A percentile compares a stretch with the other conserved stretches of the same genome.
phyloP scores from a whole-genome alignment of 1,284 basidiomycete genomes.

The Cutaneotrichosporon cyanovorans region DNA sequence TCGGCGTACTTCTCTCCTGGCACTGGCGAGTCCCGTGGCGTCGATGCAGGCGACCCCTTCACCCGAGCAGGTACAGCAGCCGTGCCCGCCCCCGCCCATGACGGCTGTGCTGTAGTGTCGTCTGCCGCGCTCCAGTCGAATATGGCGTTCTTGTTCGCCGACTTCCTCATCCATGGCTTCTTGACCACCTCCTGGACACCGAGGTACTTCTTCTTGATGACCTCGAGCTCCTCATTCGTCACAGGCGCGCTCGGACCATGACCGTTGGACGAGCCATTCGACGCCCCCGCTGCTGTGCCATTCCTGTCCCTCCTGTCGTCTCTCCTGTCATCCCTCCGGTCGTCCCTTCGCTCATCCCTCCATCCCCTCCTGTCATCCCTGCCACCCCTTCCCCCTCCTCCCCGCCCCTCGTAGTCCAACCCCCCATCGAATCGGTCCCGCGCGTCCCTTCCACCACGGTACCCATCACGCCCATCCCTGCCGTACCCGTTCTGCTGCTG shows the following conservation, averaged over 20 bases:
- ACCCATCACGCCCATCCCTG: slow-evolving; percentile 10
- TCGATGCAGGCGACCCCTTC: background rate
- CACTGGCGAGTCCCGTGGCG: slow-evolving; percentile 8
- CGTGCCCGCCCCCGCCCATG: slow-evolving; percentile 2
- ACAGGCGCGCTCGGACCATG: too few relatives aligned
- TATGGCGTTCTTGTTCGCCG: slow-evolving; percentile 85
- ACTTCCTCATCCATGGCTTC: slow-evolving; percentile 86
- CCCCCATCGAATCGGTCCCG: too few relatives aligned
- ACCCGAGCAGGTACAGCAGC: background rate
- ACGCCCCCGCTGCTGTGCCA: background rate
- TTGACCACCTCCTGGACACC: slow-evolving; percentile 64
- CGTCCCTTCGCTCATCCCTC: slow-evolving; percentile 1
- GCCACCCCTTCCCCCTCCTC: slow-evolving; percentile 12
- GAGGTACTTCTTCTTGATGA: slow-evolving; percentile 79
- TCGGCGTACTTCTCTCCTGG: slow-evolving; percentile 49
- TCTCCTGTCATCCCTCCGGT: slow-evolving; percentile 1
- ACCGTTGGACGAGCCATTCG: background rate
- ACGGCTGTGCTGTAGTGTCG: slow-evolving; percentile 61
- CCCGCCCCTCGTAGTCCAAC: slow-evolving; percentile 9
- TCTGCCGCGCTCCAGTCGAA: slow-evolving; percentile 97
- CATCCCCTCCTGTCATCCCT: slow-evolving; percentile 13
- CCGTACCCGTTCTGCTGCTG: slow-evolving; percentile 7
- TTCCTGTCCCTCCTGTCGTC: slow-evolving; percentile 8
- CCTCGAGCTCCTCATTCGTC: slow-evolving; percentile 60
- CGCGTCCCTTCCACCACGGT: background rate